phyloP scores from a whole-genome alignment of 1,284 basidiomycete genomes.

The Ganoderma leucocontextum region DNA sequence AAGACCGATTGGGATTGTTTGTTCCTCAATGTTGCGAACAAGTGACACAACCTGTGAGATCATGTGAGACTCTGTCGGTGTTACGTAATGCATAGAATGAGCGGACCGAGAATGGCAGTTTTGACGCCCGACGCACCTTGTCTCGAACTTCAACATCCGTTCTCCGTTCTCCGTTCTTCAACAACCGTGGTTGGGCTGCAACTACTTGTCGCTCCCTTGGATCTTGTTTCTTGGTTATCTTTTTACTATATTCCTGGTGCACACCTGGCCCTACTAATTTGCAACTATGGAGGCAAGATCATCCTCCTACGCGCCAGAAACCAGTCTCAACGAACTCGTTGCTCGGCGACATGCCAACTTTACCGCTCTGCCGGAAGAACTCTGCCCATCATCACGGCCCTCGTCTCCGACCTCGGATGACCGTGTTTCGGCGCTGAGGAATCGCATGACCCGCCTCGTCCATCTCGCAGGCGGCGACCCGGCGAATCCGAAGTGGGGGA shows the following conservation, averaged over 20 bases:
- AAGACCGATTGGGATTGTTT: no score
- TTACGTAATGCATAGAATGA: constrained; percentile 19
- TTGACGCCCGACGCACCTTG: constrained; percentile 1
- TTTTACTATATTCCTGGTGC: not conserved
- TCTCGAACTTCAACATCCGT: constrained; percentile 2
- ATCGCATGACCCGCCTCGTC: constrained; percentile 31
- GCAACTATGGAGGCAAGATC: constrained; percentile 17
- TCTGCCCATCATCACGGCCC: constrained; percentile 34
- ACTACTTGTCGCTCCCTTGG: not conserved
- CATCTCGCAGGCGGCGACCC: constrained; percentile 33
- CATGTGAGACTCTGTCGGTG: no score
- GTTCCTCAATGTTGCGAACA: no score
- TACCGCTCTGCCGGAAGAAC: constrained; percentile 29
- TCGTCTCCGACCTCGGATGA: constrained; percentile 29
- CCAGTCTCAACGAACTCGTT: constrained; percentile 29
- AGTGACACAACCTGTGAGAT: no score
- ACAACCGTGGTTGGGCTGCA: not conserved
- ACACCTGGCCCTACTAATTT: not conserved
- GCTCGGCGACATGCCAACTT: constrained; percentile 23
- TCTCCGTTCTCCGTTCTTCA: no score
- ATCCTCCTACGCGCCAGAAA: constrained; percentile 14
- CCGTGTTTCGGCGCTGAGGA: constrained; percentile 23
- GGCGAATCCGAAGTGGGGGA: constrained; percentile 41
- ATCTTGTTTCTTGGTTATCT: not conserved
- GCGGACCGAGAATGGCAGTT: not conserved